Conservation (phyloP, 768 basidiomycete genomes). For the Suillus brevipes region DNA sequence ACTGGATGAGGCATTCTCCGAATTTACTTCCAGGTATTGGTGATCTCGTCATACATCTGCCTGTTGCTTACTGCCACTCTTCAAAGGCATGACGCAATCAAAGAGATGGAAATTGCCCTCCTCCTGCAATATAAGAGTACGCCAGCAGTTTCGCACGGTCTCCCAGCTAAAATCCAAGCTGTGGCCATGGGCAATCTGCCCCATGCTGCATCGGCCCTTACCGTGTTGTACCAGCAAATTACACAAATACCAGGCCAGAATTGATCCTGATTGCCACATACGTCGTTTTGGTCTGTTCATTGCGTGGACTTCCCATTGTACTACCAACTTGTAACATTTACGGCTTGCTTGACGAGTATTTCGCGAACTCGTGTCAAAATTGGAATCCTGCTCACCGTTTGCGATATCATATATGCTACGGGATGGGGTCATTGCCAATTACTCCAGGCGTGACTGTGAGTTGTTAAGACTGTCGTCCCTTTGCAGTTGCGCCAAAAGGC, state of each 20-base stretch:
- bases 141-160: slow-evolving; percentile 2
- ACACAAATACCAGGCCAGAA: not conserved
- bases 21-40: slow-evolving; percentile 11
- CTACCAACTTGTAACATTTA: not conserved
- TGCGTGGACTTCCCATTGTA: not conserved
- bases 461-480: too few relatives aligned
- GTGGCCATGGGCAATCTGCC: slow-evolving; percentile 7
- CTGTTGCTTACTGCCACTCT: not conserved
- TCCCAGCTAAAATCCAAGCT: not conserved
- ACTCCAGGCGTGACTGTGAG: not conserved
- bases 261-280: not conserved
- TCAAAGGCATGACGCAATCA: slow-evolving; percentile 4
- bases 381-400: not conserved
- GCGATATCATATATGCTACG: not conserved
- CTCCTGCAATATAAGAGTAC: slow-evolving; percentile 6
- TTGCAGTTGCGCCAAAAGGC: too few relatives aligned
- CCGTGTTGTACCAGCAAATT: not conserved
- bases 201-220: slow-evolving; percentile 3
- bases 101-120: slow-evolving; percentile 9
- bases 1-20: slow-evolving; percentile 13
- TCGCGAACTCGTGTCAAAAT: not conserved
- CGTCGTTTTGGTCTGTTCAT: not conserved
- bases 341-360: not conserved
- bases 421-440: not conserved
- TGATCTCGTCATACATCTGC: not conserved